phyloP scores from a whole-genome alignment of 2,329 filamentous ascomycete species.

The Trichophyton schoenleinii region DNA sequence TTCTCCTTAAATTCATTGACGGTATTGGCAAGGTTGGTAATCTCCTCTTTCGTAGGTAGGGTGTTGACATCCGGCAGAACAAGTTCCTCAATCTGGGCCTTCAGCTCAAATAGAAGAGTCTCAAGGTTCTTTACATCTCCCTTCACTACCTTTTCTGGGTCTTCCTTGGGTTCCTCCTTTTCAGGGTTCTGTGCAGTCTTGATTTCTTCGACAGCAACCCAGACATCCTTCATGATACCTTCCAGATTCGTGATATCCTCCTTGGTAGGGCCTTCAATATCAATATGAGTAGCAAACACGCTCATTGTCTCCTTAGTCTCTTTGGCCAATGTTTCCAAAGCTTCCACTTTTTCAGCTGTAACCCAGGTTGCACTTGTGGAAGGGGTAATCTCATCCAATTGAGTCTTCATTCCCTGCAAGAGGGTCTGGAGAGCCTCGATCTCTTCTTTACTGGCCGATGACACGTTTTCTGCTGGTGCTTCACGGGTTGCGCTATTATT shows the following conservation, averaged over 20 bases:
- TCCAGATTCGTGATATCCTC: slow-evolving; percentile 66
- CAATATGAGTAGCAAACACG: slow-evolving; percentile 53
- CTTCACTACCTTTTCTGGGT: slow-evolving; percentile 59
- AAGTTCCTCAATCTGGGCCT: slow-evolving; percentile 61
- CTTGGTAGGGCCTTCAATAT: slow-evolving; percentile 57
- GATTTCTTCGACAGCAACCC: slow-evolving; percentile 61
- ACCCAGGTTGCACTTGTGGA: slow-evolving; percentile 57
- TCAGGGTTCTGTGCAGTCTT: slow-evolving; percentile 31
- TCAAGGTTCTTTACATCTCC: slow-evolving; percentile 71
- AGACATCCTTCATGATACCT: slow-evolving; percentile 65
- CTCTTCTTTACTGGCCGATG: slow-evolving; percentile 60
- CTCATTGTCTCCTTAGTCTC: slow-evolving; percentile 64
- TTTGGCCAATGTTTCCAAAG: slow-evolving; percentile 54
- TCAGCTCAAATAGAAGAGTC: slow-evolving; percentile 72
- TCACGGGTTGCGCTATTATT: slow-evolving; percentile 20
- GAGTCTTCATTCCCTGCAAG: slow-evolving; percentile 75
- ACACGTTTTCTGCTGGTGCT: slow-evolving; percentile 33
- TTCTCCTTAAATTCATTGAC: slow-evolving; percentile 48
- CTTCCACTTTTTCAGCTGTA: slow-evolving; percentile 47
- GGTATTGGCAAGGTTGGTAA: slow-evolving; percentile 56
- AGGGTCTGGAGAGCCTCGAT: slow-evolving; percentile 84
- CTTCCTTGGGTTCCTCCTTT: slow-evolving; percentile 27
- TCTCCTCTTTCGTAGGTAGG: slow-evolving; percentile 63
- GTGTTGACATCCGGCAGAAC: slow-evolving; percentile 56
- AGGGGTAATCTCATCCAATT: slow-evolving; percentile 63